Base-by-base conservation (phyloP, 257 asterid species). In the Nicotiana obtusifolia region DNA sequence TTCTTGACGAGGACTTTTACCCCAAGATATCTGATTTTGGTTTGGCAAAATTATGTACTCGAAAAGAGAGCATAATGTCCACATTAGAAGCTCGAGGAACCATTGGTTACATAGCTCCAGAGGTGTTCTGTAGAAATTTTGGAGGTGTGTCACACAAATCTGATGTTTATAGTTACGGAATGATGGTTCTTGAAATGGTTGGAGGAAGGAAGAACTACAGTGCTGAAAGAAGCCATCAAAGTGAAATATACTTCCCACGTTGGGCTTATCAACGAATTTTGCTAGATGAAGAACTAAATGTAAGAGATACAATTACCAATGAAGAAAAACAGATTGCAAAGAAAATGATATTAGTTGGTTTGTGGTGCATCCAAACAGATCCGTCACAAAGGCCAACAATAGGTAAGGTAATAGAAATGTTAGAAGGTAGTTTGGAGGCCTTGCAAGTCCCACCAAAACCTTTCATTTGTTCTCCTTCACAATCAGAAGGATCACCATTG, bases 1-100 rank as follows among this genome's bases (percentile, higher is more conserved):
- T 85, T 20, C 81, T 86, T 0, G 86, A 66, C 11, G 53, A 83
- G n/a, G 76, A 77, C 47, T 86, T 83, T 54, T 53, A 64, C 33
- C 88, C 84, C 4, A 86, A 86, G 80, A 83, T 86, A 54, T 83
- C 86, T 5, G 86, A 86, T 61, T 86, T 86, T 11, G 84, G 89
- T 20, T 28, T 86, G 17, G 71, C 86, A 19, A 86, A 73, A 52
- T 62, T 84, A n/a, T 86, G 81, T 49, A 47, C 80, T 14, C 47
- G 2, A 3, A 75, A 76, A 61, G 53, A 76, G 57, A 87, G 86
- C 26, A 11, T 20, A 30, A 66, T 84, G 17, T 82, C 87, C 1
- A 76, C 64, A 4, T 10, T 76, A 7, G 86, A 64, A 3, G 76
- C 84, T 5, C 59, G 82, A 15, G 87, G 86, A 35, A 84, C 87